Percentiles rank a stretch among this genome's conserved stretches.
Evolutionary conservation across 2,329 filamentous ascomycete genomes (phyloP).

Genomic region (Camptophora hylomeconis): DNA sequence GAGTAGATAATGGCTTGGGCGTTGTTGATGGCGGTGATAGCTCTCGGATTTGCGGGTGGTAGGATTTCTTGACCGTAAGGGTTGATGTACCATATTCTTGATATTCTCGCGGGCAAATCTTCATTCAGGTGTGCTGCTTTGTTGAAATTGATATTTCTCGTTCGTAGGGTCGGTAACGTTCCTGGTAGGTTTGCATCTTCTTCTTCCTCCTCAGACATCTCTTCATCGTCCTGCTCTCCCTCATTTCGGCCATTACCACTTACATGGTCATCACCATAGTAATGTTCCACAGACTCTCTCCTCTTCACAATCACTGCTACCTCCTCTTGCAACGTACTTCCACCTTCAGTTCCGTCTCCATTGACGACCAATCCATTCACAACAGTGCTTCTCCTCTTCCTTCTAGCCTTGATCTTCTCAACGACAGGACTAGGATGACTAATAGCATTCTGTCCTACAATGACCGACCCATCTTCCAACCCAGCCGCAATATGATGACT

Average conservation of each 20-base stretch:
- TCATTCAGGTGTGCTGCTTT: conserved; percentile 67
- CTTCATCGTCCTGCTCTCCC: background rate
- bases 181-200: conserved; percentile 39
- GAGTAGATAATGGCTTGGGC: conserved; percentile 70
- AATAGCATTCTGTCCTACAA: conserved; percentile 87
- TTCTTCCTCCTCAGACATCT: conserved; percentile 1
- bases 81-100: conserved; percentile 91
- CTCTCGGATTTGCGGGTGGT: conserved; percentile 69
- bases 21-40: conserved; percentile 52
- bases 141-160: conserved; percentile 69
- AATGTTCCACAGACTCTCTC: no score
- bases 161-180: conserved; percentile 64
- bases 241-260: background rate
- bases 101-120: conserved; percentile 65
- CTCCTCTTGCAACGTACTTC: background rate
- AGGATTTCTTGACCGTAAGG: conserved; percentile 95
- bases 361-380: background rate
- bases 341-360: background rate
- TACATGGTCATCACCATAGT: no score
- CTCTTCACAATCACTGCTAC: background rate
- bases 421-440: conserved; percentile 56
- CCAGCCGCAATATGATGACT: conserved; percentile 86
- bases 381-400: no score
- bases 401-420: conserved; percentile 1
- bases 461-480: conserved; percentile 59